Evolutionary conservation across 2,329 filamentous ascomycete genomes (phyloP).

Genomic region (Nemania abortiva): DNA sequence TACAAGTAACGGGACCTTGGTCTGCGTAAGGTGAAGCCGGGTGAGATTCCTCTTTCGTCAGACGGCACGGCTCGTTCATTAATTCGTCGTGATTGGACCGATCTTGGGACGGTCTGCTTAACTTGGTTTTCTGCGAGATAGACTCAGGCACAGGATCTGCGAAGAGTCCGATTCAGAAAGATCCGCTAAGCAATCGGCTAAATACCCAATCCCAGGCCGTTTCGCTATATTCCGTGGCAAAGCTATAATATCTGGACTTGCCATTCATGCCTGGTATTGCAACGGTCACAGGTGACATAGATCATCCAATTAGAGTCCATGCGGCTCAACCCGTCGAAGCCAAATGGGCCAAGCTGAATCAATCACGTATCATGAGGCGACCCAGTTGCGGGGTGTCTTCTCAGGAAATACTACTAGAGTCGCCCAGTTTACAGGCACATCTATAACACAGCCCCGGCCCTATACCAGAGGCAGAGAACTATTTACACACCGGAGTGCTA

Average conservation of each 20-base stretch:
- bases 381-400: constrained; percentile 16
- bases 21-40: constrained; percentile 25
- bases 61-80: constrained; percentile 17
- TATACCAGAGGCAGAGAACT: constrained; percentile 14
- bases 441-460: constrained; percentile 27
- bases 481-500: constrained; percentile 21
- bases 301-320: constrained; percentile 19
- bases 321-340: constrained; percentile 12
- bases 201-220: constrained; percentile 18
- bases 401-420: constrained; percentile 1
- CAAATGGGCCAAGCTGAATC: constrained; percentile 24
- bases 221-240: background rate
- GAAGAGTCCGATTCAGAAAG: constrained; percentile 17
- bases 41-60: constrained; percentile 24
- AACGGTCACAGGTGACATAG: constrained; percentile 9
- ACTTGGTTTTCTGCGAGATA: constrained; percentile 25
- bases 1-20: constrained; percentile 10
- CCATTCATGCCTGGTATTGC: constrained; percentile 24
- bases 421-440: background rate
- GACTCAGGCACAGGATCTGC: constrained; percentile 37
- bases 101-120: background rate
- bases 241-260: constrained; percentile 21
- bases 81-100: constrained; percentile 19
- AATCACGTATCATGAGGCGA: constrained; percentile 13
- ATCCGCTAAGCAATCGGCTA: constrained; percentile 28